Conservation (phyloP, 768 basidiomycete species). For the Gelatoporia subvermispora region DNA sequence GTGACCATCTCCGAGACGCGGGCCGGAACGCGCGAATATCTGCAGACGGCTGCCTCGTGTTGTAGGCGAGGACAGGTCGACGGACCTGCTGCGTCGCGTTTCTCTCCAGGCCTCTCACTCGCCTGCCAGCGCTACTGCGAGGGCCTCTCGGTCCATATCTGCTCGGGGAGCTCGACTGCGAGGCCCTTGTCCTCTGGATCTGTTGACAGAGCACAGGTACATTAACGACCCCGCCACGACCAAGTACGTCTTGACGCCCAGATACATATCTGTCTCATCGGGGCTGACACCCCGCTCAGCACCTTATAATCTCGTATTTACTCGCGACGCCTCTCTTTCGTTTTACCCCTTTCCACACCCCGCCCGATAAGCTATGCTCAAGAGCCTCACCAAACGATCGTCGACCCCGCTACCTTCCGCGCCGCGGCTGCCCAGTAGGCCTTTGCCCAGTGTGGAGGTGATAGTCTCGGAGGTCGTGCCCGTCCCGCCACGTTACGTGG, state of each 20-base stretch:
- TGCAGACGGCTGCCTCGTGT: slow-evolving; percentile 17
- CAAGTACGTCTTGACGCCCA: slow-evolving; percentile 9
- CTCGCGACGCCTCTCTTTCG: not conserved
- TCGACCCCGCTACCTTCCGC: too few relatives aligned
- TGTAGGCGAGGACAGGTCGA: slow-evolving; percentile 14
- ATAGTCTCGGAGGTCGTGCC: not conserved
- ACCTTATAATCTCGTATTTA: not conserved
- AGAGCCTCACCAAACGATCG: too few relatives aligned
- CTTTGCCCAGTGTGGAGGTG: too few relatives aligned
- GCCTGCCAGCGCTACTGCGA: slow-evolving; percentile 13
- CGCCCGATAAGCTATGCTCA: too few relatives aligned
- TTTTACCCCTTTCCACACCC: not conserved
- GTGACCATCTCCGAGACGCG: not conserved
- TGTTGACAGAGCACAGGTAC: not conserved
- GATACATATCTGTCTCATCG: slow-evolving; percentile 1
- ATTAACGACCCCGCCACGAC: slow-evolving; percentile 12
- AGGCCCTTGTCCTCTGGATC: slow-evolving; percentile 7
- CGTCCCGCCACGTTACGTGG: slow-evolving; percentile 1
- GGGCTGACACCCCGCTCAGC: not conserved
- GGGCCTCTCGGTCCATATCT: slow-evolving; percentile 21
- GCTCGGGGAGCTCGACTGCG: slow-evolving; percentile 15
- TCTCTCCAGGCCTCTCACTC: slow-evolving; percentile 4
- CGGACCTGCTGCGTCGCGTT: slow-evolving; percentile 6
- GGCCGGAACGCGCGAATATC: slow-evolving; percentile 5
- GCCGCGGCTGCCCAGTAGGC: too few relatives aligned